A percentile compares a stretch with the other conserved stretches of the same genome.
phyloP scores from a whole-genome alignment of 306 rosid species.

The Sicyos edulis region DNA sequence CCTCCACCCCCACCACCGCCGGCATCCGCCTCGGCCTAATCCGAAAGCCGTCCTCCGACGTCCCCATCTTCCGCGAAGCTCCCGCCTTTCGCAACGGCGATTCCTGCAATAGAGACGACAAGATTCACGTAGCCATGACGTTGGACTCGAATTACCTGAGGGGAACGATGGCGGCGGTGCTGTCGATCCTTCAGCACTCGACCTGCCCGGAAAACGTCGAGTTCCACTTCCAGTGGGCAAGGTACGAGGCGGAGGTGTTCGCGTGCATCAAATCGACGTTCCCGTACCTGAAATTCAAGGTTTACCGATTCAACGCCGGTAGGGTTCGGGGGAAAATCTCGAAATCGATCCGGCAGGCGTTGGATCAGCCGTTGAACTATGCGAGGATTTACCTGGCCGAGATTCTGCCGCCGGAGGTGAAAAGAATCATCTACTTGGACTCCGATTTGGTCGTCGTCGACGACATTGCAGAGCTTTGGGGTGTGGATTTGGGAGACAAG shows the following conservation, averaged over 20 bases:
- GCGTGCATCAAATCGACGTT: constrained; percentile 63
- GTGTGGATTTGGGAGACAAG: constrained; percentile 61
- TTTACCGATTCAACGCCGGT: constrained; percentile 55
- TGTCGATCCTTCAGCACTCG: constrained; percentile 65
- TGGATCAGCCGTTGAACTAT: constrained; percentile 81
- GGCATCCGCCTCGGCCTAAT: constrained; percentile 42
- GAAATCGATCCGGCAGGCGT: constrained; percentile 66
- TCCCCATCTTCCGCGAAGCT: constrained; percentile 61
- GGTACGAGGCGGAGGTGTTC: constrained; percentile 50
- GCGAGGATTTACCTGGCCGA: constrained; percentile 72
- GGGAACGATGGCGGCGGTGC: constrained; percentile 77
- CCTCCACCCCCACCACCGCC: constrained; percentile 9
- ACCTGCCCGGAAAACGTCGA: constrained; percentile 67
- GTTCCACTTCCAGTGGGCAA: constrained; percentile 69
- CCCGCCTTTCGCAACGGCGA: constrained; percentile 59
- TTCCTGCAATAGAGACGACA: constrained; percentile 34
- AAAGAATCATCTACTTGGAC: constrained; percentile 61
- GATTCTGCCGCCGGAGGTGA: constrained; percentile 52
- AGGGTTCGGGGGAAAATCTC: constrained; percentile 71
- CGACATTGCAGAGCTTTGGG: constrained; percentile 63
- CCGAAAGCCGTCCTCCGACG: constrained; percentile 35
- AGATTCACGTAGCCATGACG: constrained; percentile 74
- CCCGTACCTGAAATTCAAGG: constrained; percentile 62
- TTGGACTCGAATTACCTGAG: constrained; percentile 74
- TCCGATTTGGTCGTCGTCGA: constrained; percentile 78